Conservation (phyloP, 495 filamentous ascomycete genomes). For the Podospora comata region DNA sequence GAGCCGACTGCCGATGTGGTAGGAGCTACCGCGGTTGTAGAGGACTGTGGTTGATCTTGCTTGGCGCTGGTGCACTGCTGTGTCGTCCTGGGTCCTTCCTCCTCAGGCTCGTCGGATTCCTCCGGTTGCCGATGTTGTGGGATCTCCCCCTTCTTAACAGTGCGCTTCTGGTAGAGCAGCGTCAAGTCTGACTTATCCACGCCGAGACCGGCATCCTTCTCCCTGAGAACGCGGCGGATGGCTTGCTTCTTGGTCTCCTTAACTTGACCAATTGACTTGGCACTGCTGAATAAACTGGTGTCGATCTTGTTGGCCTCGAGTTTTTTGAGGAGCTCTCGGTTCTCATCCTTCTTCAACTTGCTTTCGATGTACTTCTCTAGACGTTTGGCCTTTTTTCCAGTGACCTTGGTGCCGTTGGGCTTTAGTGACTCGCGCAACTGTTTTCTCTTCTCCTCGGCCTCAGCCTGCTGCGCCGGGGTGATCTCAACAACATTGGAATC, state of each 20-base stretch:
- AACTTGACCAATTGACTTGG: constrained; percentile 65
- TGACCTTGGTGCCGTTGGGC: constrained; percentile 73
- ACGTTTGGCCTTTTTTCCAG: constrained; percentile 87
- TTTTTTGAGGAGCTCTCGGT: constrained; percentile 76
- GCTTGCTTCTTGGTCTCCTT: constrained; percentile 64
- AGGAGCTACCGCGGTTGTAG: constrained; percentile 9
- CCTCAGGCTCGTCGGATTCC: constrained; percentile 33
- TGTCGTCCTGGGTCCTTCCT: constrained; percentile 14
- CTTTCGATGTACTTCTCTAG: constrained; percentile 97
- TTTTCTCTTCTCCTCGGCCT: constrained; percentile 64
- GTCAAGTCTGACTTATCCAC: constrained; percentile 39
- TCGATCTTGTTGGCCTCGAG: constrained; percentile 75
- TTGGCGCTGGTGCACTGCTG: constrained; percentile 1
- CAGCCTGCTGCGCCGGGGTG: constrained; percentile 59
- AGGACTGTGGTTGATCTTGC: constrained; percentile 2
- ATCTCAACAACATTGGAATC: constrained; percentile 75
- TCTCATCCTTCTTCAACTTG: constrained; percentile 94
- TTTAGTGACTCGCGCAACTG: constrained; percentile 57
- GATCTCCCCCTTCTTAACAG: constrained; percentile 15
- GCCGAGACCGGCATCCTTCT: constrained; percentile 57
- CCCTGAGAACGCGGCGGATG: constrained; percentile 56
- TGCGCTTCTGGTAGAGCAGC: constrained; percentile 35
- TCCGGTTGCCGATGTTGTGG: constrained; percentile 25
- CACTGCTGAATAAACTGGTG: constrained; percentile 73
- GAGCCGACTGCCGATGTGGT: constrained; percentile 54